A percentile compares a stretch with the other conserved stretches of the same genome.
These are phyloP conservation scores for Phaffomyces thermotolerans DNA, from an alignment of 805 yeast species.

Conservation along the genomic window DNA sequence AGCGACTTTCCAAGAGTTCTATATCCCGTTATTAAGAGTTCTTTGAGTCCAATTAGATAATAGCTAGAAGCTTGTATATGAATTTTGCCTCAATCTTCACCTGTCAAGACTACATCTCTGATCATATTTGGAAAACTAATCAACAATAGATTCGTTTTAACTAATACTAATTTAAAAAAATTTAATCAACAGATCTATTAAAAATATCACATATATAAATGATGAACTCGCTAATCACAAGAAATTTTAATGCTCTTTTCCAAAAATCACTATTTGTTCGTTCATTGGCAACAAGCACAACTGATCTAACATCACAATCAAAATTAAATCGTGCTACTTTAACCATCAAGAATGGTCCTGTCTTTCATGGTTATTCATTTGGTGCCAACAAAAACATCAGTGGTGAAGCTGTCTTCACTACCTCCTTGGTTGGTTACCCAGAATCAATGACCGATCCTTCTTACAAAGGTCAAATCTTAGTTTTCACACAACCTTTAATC, in stretches of 20 bases:
- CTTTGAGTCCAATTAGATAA: background rate
- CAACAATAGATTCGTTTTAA: conserved; percentile 20
- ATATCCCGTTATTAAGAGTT: background rate
- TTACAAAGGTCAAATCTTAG: conserved; percentile 92
- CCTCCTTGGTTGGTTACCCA: conserved; percentile 97
- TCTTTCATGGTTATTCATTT: conserved; percentile 87
- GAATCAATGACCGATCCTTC: conserved; percentile 99
- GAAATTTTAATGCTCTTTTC: conserved; percentile 20
- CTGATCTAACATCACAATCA: conserved; percentile 20
- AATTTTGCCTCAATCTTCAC: conserved; percentile 26
- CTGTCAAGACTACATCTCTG: conserved; percentile 42
- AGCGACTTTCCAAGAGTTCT: background rate
- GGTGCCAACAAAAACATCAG: conserved; percentile 90
- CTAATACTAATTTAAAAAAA: too few relatives aligned
- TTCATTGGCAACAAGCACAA: conserved; percentile 21
- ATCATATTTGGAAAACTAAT: conserved; percentile 47
- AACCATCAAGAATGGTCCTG: conserved; percentile 88
- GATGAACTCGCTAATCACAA: conserved; percentile 22
- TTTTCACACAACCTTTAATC: conserved; percentile 93
- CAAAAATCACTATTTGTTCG: conserved; percentile 22
- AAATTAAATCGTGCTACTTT: conserved; percentile 75
- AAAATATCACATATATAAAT: background rate
- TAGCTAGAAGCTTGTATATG: conserved; percentile 15
- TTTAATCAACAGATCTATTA: too few relatives aligned
- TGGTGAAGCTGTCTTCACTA: conserved; percentile 97